Percentiles rank a stretch among this genome's conserved stretches.
Evolutionary conservation across 129 eudicot genomes (phyloP).

Genomic region (Arctium lappa): DNA sequence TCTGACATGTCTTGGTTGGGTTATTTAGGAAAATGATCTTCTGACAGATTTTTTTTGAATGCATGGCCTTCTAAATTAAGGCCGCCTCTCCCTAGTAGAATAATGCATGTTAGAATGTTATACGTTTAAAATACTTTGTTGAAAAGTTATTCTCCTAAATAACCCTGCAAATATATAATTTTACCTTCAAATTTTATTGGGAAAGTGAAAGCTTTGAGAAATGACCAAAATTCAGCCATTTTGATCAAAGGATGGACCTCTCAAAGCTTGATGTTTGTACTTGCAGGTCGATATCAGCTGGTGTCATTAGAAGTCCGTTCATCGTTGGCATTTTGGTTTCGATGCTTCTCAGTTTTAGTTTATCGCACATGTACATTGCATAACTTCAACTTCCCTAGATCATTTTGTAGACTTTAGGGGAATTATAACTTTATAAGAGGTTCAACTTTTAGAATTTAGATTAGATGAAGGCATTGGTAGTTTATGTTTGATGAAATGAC

Average conservation of each 20-base stretch:
- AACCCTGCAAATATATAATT: background rate
- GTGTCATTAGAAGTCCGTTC: slow-evolving; percentile 17
- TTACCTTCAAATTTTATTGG: background rate
- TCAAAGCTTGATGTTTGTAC: background rate
- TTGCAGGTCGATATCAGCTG: slow-evolving; percentile 40
- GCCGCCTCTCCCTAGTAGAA: no score
- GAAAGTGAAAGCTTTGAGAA: background rate
- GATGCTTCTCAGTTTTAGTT: slow-evolving; percentile 29
- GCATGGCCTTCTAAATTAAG: no score
- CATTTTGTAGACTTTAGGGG: slow-evolving; percentile 31
- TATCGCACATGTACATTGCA: slow-evolving; percentile 14
- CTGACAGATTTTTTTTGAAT: no score
- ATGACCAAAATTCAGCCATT: background rate
- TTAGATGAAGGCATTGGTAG: slow-evolving; percentile 24
- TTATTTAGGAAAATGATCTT: no score
- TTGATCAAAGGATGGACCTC: background rate
- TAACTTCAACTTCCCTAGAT: slow-evolving; percentile 4
- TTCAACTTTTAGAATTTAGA: slow-evolving; percentile 1
- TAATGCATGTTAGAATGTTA: no score
- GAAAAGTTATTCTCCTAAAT: no score
- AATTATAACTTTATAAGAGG: background rate
- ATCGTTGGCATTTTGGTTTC: slow-evolving; percentile 27
- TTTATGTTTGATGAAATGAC: slow-evolving; percentile 4
- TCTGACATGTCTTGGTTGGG: no score
- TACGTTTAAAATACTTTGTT: no score